Evolutionary conservation across 2,329 filamentous ascomycete genomes (phyloP).

Genomic region (Aureobasidium sp.): DNA sequence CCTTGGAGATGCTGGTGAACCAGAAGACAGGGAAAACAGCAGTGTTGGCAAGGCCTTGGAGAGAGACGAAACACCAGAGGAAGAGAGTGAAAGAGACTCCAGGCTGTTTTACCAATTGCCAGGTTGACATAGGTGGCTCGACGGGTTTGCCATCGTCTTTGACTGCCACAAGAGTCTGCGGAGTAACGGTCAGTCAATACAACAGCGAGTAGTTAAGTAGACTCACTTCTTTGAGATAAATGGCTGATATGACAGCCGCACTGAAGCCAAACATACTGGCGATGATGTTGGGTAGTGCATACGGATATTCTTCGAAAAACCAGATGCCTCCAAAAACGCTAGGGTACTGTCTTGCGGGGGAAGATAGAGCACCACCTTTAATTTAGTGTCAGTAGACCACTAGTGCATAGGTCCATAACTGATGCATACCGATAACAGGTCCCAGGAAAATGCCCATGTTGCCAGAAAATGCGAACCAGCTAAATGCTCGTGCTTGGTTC

Average conservation of each 20-base stretch:
- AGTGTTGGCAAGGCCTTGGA: conserved; percentile 66
- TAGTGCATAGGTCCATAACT: background rate
- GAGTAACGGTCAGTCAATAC: background rate
- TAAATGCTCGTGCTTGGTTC: conserved; percentile 67
- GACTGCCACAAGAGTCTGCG: background rate
- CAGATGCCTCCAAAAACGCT: conserved; percentile 46
- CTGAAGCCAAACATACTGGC: conserved; percentile 49
- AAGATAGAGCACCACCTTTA: conserved; percentile 60
- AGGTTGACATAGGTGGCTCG: conserved; percentile 38
- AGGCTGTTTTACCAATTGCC: conserved; percentile 53
- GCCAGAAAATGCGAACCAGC: conserved; percentile 67
- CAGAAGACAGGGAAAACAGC: conserved; percentile 62
- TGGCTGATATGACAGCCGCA: conserved; percentile 43
- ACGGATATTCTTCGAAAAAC: conserved; percentile 60
- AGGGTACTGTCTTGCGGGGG: conserved; percentile 60
- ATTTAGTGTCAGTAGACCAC: background rate
- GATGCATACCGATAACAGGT: conserved; percentile 47
- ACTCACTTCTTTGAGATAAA: conserved; percentile 55
- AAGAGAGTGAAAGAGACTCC: conserved; percentile 61
- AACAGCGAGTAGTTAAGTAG: background rate
- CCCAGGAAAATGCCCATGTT: conserved; percentile 71
- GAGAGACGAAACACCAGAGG: conserved; percentile 58
- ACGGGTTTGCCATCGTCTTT: conserved; percentile 17
- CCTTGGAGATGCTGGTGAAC: conserved; percentile 55
- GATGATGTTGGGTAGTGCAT: conserved; percentile 57